Percentiles rank a stretch among this genome's conserved stretches.
These are phyloP conservation scores for Aegilops longissima DNA, from an alignment of 176 grass and related monocot genomes.

Conservation along the genomic window DNA sequence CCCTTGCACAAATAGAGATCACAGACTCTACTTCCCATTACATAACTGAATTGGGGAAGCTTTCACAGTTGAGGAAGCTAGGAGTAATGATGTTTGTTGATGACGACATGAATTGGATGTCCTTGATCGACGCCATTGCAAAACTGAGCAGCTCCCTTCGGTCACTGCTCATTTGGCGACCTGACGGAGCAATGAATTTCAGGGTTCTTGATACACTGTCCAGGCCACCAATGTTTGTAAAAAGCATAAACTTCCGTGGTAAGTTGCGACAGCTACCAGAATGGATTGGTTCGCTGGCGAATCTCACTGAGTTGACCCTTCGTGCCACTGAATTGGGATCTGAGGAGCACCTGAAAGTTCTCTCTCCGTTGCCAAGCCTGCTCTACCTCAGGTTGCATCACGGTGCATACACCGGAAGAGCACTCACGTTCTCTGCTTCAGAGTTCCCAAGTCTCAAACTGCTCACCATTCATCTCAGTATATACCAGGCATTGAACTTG, in stretches of 20 bases:
- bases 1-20: conserved; percentile 39
- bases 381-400: conserved; percentile 40
- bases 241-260: conserved; percentile 27
- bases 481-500: not conserved
- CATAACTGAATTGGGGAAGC: conserved; percentile 21
- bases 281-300: conserved; percentile 19
- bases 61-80: conserved; percentile 37
- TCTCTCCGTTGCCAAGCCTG: conserved; percentile 18
- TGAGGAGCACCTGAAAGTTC: conserved; percentile 13
- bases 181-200: conserved; percentile 28
- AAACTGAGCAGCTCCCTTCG: not conserved
- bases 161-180: conserved; percentile 35
- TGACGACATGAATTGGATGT: conserved; percentile 33
- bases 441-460: conserved; percentile 34
- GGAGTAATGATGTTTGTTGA: conserved; percentile 49
- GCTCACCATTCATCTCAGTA: conserved; percentile 26
- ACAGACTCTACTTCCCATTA: not conserved
- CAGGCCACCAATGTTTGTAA: conserved; percentile 34
- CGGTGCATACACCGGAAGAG: not conserved
- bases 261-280: conserved; percentile 18
- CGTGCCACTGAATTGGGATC: conserved; percentile 26
- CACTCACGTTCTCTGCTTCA: conserved; percentile 15
- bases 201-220: conserved; percentile 29
- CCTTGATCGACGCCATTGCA: conserved; percentile 23
- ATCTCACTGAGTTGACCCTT: conserved; percentile 33